phyloP scores from a whole-genome alignment of 2,329 filamentous ascomycete genomes.

The Pseudopithomyces chartarum region DNA sequence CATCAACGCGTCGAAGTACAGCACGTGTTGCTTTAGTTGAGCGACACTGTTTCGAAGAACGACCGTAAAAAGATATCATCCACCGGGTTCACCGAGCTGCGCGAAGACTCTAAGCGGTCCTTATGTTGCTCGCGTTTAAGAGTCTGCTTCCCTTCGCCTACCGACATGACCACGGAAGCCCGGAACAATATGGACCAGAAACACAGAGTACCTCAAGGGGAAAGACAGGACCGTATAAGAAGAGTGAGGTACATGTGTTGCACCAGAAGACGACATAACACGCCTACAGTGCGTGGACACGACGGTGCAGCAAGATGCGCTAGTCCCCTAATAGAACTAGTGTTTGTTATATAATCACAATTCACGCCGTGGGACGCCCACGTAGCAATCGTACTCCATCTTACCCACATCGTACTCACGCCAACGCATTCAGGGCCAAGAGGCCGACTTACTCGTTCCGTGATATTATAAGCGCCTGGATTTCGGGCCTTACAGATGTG shows the following conservation, averaged over 20 bases:
- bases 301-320: not conserved
- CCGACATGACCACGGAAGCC: too few relatives aligned
- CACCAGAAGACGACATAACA: not conserved
- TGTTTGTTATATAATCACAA: not conserved
- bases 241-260: not conserved
- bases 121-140: too few relatives aligned
- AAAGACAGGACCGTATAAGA: too few relatives aligned
- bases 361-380: not conserved
- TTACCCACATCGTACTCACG: not conserved
- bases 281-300: not conserved
- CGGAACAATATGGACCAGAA: too few relatives aligned
- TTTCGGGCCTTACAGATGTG: not conserved
- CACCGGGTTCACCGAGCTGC: too few relatives aligned
- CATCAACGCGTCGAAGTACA: too few relatives aligned
- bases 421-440: not conserved
- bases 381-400: not conserved
- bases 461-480: not conserved
- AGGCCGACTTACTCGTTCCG: not conserved
- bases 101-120: too few relatives aligned
- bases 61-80: too few relatives aligned
- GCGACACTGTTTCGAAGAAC: too few relatives aligned
- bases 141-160: too few relatives aligned
- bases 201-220: too few relatives aligned
- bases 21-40: too few relatives aligned
- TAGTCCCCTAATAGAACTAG: not conserved